These are phyloP conservation scores for Metschnikowia kofuensis DNA, from an alignment of 805 yeast genomes.

Conservation along the genomic window DNA sequence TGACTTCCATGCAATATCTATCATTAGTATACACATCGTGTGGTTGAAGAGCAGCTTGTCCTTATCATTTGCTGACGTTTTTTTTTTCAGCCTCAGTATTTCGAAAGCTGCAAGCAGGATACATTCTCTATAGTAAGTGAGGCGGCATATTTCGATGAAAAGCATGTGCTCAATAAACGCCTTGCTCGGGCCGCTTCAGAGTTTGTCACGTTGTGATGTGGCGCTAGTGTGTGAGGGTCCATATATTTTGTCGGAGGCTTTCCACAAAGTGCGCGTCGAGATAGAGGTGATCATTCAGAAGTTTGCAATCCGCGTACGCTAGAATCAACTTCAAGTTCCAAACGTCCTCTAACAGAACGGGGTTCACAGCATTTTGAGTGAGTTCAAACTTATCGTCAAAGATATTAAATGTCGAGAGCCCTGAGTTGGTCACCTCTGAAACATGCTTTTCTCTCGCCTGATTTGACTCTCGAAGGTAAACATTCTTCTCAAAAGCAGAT, in stretches of 20 bases:
- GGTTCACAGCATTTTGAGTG: conserved; percentile 38
- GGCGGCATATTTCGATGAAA: too few relatives aligned
- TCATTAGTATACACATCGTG: too few relatives aligned
- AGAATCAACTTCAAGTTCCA: conserved; percentile 64
- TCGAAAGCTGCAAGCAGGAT: too few relatives aligned
- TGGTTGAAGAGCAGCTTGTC: too few relatives aligned
- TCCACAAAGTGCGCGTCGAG: conserved; percentile 53
- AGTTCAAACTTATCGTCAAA: conserved; percentile 58
- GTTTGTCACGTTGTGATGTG: not conserved
- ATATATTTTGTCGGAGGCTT: conserved; percentile 44
- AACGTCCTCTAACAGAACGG: conserved; percentile 49
- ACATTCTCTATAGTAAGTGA: too few relatives aligned
- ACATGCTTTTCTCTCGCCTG: conserved; percentile 16
- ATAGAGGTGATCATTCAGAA: conserved; percentile 40
- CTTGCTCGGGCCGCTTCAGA: too few relatives aligned
- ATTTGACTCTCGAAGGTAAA: conserved; percentile 27
- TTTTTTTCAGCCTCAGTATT: too few relatives aligned
- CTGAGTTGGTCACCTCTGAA: conserved; percentile 23
- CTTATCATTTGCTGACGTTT: too few relatives aligned
- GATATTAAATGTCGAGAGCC: conserved; percentile 42
- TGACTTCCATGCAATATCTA: too few relatives aligned
- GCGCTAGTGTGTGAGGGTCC: conserved; percentile 20
- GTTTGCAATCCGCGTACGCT: conserved; percentile 51
- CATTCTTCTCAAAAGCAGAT: conserved; percentile 28
- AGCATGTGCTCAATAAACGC: too few relatives aligned